Evolutionary conservation across 257 asterid genomes (phyloP).

Genomic region (Oldenlandia corymbosa): DNA sequence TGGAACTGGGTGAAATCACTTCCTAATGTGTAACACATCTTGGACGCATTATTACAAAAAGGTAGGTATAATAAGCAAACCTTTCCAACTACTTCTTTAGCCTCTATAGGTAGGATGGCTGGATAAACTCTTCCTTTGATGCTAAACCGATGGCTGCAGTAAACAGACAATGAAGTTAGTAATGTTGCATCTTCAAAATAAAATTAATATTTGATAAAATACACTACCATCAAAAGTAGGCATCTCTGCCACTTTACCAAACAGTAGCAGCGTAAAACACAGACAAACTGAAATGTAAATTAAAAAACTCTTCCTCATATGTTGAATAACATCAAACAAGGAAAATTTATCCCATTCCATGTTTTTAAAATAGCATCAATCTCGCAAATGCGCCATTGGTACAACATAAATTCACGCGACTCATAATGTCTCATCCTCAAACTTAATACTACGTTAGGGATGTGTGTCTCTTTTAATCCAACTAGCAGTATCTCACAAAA

Average conservation of each 20-base stretch:
- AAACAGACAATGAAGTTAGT: slow-evolving; percentile 6
- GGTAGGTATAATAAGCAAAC: slow-evolving; percentile 27
- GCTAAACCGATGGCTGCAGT: slow-evolving; percentile 70
- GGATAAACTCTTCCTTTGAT: slow-evolving; percentile 82
- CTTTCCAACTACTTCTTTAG: slow-evolving; percentile 59
- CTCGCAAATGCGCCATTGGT: too few relatives aligned
- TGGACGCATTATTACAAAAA: neutral
- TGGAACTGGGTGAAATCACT: neutral
- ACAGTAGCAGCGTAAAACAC: neutral
- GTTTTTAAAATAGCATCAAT: too few relatives aligned
- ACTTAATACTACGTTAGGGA: neutral
- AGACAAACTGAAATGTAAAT: neutral
- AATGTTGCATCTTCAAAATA: neutral
- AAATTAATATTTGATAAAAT: neutral
- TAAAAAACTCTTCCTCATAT: neutral
- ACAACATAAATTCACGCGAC: neutral
- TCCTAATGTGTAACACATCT: neutral
- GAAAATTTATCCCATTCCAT: neutral
- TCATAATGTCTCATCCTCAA: neutral
- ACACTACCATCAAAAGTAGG: neutral
- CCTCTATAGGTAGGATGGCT: slow-evolving; percentile 62
- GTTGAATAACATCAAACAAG: neutral
- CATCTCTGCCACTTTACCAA: neutral
- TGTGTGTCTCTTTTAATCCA: neutral
- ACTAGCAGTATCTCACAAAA: neutral